These are phyloP conservation scores for Vicia sativa DNA, from an alignment of 306 rosid genomes.

Conservation along the genomic window DNA sequence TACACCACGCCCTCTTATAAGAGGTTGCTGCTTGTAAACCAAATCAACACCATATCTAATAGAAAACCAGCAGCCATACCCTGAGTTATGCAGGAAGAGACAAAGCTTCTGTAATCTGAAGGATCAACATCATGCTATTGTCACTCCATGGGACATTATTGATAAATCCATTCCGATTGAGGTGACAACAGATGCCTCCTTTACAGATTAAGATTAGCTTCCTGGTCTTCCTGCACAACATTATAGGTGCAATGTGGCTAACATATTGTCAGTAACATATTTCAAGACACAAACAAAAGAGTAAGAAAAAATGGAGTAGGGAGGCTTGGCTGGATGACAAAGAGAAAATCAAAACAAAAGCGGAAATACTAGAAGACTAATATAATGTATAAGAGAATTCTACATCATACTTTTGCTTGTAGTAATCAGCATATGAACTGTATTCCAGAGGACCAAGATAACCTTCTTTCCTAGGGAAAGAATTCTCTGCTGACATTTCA, in stretches of 20 bases:
- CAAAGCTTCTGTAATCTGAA: slow-evolving; percentile 66
- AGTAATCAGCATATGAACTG: slow-evolving; percentile 97
- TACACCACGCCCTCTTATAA: slow-evolving; percentile 96
- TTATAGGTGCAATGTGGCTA: slow-evolving; percentile 54
- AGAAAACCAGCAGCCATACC: slow-evolving; percentile 67
- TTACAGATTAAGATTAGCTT: slow-evolving; percentile 65
- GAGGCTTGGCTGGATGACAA: slow-evolving; percentile 25
- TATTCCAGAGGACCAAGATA: slow-evolving; percentile 99
- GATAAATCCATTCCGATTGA: slow-evolving; percentile 40
- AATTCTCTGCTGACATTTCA: slow-evolving; percentile 92
- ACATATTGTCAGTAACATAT: slow-evolving; percentile 40
- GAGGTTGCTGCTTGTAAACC: slow-evolving; percentile 84
- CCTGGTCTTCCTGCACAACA: slow-evolving; percentile 67
- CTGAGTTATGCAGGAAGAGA: slow-evolving; percentile 65
- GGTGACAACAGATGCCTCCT: slow-evolving; percentile 55
- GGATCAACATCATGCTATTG: slow-evolving; percentile 48
- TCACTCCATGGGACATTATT: slow-evolving; percentile 44
- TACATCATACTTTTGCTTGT: slow-evolving; percentile 85
- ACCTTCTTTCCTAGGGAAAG: slow-evolving; percentile 97
- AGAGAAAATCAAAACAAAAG: slow-evolving; percentile 23
- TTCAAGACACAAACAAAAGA: neutral
- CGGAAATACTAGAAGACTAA: slow-evolving; percentile 27
- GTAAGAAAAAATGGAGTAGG: slow-evolving; percentile 31
- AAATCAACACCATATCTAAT: slow-evolving; percentile 94
- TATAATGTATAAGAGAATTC: slow-evolving; percentile 40